A percentile compares a stretch with the other conserved stretches of the same genome.
Conservation (phyloP, 169 alveolate species). For the Perkinsus marinus region DNA sequence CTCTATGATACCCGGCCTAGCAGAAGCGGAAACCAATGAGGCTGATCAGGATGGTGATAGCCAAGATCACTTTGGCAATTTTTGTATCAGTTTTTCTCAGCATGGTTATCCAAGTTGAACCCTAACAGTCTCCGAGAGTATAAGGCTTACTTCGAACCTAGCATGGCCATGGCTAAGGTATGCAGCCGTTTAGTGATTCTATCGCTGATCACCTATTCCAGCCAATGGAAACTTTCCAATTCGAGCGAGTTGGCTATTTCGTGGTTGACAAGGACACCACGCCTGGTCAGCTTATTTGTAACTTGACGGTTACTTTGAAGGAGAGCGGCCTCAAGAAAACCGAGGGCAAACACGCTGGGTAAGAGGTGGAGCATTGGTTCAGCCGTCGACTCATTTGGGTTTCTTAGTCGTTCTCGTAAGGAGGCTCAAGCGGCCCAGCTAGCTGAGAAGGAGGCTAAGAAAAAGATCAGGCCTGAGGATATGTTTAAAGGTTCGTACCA, state of each 20-base stretch:
- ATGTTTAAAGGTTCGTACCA: conserved; percentile 10
- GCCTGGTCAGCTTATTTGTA: conserved; percentile 28
- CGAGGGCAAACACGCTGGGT: not conserved
- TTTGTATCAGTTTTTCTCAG: not conserved
- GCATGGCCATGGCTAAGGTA: not conserved
- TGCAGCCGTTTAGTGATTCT: not conserved
- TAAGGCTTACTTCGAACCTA: not conserved
- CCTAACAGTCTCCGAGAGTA: not conserved
- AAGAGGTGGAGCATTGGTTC: not conserved
- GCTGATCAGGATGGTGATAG: not conserved
- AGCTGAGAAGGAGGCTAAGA: not conserved
- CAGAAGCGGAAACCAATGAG: not conserved
- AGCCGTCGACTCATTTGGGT: too few species aligned
- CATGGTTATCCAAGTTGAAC: not conserved
- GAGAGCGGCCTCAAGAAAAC: conserved; percentile 18
- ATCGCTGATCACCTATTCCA: not conserved
- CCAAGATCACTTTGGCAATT: not conserved
- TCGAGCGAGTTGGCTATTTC: conserved; percentile 68
- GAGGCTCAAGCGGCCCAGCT: not conserved
- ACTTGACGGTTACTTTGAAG: conserved; percentile 42
- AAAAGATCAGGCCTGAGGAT: conserved; percentile 4
- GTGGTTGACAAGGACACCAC: conserved; percentile 54
- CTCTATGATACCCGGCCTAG: not conserved
- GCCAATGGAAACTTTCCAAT: conserved; percentile 33
- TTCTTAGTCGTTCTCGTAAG: not conserved